Conservation (phyloP, 1,284 basidiomycete genomes). For the Papiliotrema flavescens region DNA sequence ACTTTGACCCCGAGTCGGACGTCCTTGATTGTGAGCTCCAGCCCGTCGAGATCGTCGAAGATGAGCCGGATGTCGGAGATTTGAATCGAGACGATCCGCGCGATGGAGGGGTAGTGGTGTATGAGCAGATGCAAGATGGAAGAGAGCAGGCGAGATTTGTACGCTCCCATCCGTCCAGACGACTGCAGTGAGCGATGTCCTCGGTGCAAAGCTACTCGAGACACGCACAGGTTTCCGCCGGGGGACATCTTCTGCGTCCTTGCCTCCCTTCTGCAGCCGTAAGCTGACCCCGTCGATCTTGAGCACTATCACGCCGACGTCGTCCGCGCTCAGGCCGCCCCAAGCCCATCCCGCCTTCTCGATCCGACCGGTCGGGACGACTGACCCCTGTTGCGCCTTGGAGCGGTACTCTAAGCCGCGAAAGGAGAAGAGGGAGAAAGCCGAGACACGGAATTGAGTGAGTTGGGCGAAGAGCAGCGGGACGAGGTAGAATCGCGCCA, state of each 20-base stretch:
- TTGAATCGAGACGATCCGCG: slow-evolving; percentile 32
- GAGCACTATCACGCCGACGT: slow-evolving; percentile 32
- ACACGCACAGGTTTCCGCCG: no score
- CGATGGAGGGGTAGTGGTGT: slow-evolving; percentile 37
- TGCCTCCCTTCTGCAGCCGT: slow-evolving; percentile 12
- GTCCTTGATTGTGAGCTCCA: slow-evolving; percentile 27
- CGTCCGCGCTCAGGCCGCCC: slow-evolving; percentile 24
- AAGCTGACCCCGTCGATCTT: slow-evolving; percentile 32
- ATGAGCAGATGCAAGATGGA: slow-evolving; percentile 25
- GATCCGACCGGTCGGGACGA: slow-evolving; percentile 28
- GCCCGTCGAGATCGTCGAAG: slow-evolving; percentile 33
- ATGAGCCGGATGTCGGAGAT: slow-evolving; percentile 33
- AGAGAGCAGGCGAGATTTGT: slow-evolving; percentile 5
- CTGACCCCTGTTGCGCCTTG: neutral
- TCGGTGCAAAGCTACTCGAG: no score
- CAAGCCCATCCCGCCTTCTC: slow-evolving; percentile 34
- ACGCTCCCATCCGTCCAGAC: neutral
- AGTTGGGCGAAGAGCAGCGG: slow-evolving; percentile 2
- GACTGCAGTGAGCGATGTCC: no score
- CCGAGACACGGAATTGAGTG: slow-evolving; percentile 1
- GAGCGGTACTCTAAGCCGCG: slow-evolving; percentile 2
- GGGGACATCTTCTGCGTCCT: neutral
- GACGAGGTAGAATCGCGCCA: slow-evolving; percentile 1
- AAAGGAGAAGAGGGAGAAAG: neutral
- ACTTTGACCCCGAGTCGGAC: slow-evolving; percentile 26